Evolutionary conservation across 345 rosid genomes (phyloP).

Genomic region (Barbarea vulgaris): DNA sequence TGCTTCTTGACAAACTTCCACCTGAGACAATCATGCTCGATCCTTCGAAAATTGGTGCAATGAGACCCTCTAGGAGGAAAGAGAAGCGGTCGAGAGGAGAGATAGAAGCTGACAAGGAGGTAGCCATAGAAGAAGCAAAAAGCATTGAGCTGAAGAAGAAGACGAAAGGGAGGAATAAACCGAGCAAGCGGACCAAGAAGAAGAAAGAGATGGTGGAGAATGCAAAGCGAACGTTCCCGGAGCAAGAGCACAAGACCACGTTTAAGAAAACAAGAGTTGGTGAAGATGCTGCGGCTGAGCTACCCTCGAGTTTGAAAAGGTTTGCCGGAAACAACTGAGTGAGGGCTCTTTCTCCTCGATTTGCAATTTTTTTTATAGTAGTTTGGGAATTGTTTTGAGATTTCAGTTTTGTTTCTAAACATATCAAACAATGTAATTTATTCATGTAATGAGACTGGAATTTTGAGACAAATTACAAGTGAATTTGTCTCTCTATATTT

Average conservation of each 20-base stretch:
- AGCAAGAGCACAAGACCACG: conserved; percentile 47
- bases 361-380: conserved; percentile 17
- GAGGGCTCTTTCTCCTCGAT: not conserved
- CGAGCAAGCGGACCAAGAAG: conserved; percentile 69
- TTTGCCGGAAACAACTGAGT: conserved; percentile 28
- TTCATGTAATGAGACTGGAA: not conserved
- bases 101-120: conserved; percentile 67
- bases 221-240: conserved; percentile 72
- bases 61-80: conserved; percentile 55
- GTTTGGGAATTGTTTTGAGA: not conserved
- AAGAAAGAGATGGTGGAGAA: conserved; percentile 54
- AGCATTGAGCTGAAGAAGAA: conserved; percentile 58
- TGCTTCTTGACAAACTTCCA: conserved; percentile 92
- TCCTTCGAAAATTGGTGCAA: conserved; percentile 83
- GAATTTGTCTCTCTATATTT: not conserved
- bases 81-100: conserved; percentile 64
- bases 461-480: not conserved
- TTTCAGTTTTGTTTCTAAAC: not conserved
- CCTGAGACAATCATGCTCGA: conserved; percentile 89
- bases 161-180: conserved; percentile 85
- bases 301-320: conserved; percentile 47
- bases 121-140: conserved; percentile 63
- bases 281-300: conserved; percentile 42
- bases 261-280: conserved; percentile 62
- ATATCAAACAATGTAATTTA: not conserved